These are phyloP conservation scores for Lichtheimia ornata DNA, from an alignment of 371 early-diverging fungal genomes.

Conservation along the genomic window DNA sequence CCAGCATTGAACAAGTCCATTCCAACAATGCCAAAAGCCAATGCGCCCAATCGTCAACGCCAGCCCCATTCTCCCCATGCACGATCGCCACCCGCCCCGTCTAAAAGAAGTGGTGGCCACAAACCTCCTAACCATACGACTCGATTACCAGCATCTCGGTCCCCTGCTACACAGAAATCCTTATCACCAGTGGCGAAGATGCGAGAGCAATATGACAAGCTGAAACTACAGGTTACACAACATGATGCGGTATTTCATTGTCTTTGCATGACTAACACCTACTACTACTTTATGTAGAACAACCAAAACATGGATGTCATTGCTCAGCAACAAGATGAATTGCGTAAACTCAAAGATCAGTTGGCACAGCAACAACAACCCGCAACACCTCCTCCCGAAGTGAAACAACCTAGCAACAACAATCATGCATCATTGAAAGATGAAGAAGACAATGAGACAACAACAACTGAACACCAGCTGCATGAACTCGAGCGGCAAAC, in stretches of 20 bases:
- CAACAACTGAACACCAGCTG: neutral
- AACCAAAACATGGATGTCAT: neutral
- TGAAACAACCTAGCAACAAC: neutral
- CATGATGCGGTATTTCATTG: neutral
- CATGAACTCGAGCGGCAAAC: neutral
- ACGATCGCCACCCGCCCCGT: no score
- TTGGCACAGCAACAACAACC: neutral
- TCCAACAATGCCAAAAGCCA: no score
- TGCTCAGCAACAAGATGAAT: neutral
- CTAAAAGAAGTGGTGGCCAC: no score
- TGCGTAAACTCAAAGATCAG: neutral
- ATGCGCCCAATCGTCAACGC: no score
- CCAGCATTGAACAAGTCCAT: no score
- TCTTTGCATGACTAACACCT: neutral
- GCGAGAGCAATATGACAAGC: neutral
- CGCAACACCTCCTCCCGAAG: neutral
- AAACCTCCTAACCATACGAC: no score
- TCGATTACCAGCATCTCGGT: no score
- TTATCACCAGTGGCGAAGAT: neutral
- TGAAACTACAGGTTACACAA: neutral
- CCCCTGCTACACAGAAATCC: no score
- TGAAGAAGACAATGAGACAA: neutral
- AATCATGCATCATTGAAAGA: neutral
- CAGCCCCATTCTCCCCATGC: no score
- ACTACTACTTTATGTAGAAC: neutral